Evolutionary conservation across 768 basidiomycete genomes (phyloP), one percentile per base, ranked within the genome.

Genomic region (Russula brevipes): DNA sequence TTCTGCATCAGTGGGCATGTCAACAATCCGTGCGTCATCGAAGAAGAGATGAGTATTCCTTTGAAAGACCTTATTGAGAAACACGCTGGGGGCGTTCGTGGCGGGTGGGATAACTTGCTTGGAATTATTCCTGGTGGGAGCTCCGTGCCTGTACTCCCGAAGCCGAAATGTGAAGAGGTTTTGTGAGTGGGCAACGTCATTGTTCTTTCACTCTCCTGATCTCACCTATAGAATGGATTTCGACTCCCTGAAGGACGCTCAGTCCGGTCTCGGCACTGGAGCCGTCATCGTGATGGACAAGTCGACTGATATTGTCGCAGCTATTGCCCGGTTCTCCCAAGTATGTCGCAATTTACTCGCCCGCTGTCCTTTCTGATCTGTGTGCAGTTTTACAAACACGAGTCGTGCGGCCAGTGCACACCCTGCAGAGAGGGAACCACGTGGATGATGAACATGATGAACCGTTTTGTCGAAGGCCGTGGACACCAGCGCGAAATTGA

Each of bases 381-480:
- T 46, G 52, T 31, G 9, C 36, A 60, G 59, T 60, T 60, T 16
- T 60, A 60, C 44, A 60, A 60, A 44, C 59, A 60, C 35, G 96
- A 98, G 73, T 96, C 94, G 1, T 98, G 95, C 69, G 95, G 96
- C 14, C 59, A 60, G 51, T 60, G 59, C 7, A 60, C 59, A 19
- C 94, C 94, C 4, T 96, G 94, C 73, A 79, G 92, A 66, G 91
- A 94, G 71, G 94, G 94, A 42, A 98, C 96, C 2, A 97, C 94
- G 0, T 98, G 96, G 96, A 93, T 99, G 91, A 92, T 89, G 85
- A 96, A 98, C 76, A 98, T 98, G 94, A 99, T 99, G 96, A 84
- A 93, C 73, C 87, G 96, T 52, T 85, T 99, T 80, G 92, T 90
- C 17, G 89, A 91, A 71, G 96, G 96, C 3, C 84, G 95, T 11